Base-by-base conservation (phyloP, 208 protist species). In the Acanthamoeba lenticulata region DNA sequence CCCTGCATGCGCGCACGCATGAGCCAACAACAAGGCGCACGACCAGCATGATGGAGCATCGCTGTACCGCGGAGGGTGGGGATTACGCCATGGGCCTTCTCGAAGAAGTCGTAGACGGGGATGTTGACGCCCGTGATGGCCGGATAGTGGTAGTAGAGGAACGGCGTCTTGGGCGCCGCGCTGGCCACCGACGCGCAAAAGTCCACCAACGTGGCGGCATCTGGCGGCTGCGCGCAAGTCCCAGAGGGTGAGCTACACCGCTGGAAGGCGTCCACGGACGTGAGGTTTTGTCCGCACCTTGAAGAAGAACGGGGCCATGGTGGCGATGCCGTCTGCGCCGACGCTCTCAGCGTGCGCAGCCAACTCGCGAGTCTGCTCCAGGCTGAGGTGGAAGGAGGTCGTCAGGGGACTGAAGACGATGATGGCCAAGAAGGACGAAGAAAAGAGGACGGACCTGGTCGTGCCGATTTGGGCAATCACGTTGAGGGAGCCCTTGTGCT, bases 101-200 rank as follows among this genome's bases (percentile, higher is more conserved):
- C 47, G 79, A 88, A 88, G 79, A 88, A 62, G 47, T 88, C 79
- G 45, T 27, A 88, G 40, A 88, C 45, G n/a, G 45, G 79, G 0
- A 62, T 15, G 79, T 88, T 88, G 24, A 88, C 79, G 79, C 79
- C 79, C 5, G 79, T 88, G 29, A 88, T 49, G 24, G 5, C 47
- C 17, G 79, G 79, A 19, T 62, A 88, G 47, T 88, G 47, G 45
- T 88, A 88, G 79, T 88, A 88, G 44, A 88, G 45, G 45, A 88
- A 88, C 0, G 79, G 79, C 79, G 79, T 88, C 45, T 60, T 49
- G n/a, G 79, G 47, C 4, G 79, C 79, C 6, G 79, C 79, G n/a
- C 32, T 60, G 24, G 45, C 79, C 24, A 88, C 79, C 45, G 40
- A 60, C 44, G 79, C 79, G n/a, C 67, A 77, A 13, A 77, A 77